Evolutionary conservation across 2,329 filamentous ascomycete genomes (phyloP).

Genomic region (Pseudogymnoascus sp.): DNA sequence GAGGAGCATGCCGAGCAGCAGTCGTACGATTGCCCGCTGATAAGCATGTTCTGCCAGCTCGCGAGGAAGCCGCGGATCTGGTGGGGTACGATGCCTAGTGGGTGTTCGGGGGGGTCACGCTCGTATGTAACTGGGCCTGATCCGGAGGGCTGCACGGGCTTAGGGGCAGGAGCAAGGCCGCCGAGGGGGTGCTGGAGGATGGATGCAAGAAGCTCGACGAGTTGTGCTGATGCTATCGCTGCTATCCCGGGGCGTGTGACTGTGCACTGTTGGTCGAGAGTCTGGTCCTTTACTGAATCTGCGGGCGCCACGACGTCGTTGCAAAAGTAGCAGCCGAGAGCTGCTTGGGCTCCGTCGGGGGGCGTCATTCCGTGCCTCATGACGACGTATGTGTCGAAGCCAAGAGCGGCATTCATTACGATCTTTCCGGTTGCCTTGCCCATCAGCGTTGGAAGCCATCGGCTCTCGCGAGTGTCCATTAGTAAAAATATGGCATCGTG

Average conservation of each 20-base stretch:
- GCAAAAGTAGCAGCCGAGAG: slow-evolving; percentile 95
- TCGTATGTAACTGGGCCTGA: slow-evolving; percentile 35
- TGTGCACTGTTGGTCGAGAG: slow-evolving; percentile 95
- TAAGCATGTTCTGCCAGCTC: slow-evolving; percentile 65
- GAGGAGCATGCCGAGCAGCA: slow-evolving; percentile 75
- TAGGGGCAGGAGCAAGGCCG: slow-evolving; percentile 53
- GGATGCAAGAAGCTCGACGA: slow-evolving; percentile 85
- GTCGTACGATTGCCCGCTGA: slow-evolving; percentile 69
- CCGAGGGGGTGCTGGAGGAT: slow-evolving; percentile 77
- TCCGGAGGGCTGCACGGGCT: slow-evolving; percentile 31
- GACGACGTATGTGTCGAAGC: slow-evolving; percentile 93
- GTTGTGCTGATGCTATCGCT: slow-evolving; percentile 80
- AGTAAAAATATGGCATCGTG: slow-evolving; percentile 95
- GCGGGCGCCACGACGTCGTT: slow-evolving; percentile 93
- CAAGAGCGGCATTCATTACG: slow-evolving; percentile 91
- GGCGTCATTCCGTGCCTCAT: slow-evolving; percentile 83
- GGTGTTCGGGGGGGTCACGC: slow-evolving; percentile 50
- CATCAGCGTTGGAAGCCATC: slow-evolving; percentile 95
- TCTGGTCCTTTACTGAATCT: slow-evolving; percentile 89
- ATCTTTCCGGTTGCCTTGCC: slow-evolving; percentile 89
- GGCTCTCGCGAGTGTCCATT: slow-evolving; percentile 90
- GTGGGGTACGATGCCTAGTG: slow-evolving; percentile 67
- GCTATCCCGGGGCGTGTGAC: slow-evolving; percentile 91
- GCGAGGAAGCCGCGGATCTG: slow-evolving; percentile 72
- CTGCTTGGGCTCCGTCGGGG: slow-evolving; percentile 47